A percentile compares a stretch with the other conserved stretches of the same genome.
phyloP scores from a whole-genome alignment of 2,329 filamentous ascomycete species.

The Sporothrix brasiliensis region DNA sequence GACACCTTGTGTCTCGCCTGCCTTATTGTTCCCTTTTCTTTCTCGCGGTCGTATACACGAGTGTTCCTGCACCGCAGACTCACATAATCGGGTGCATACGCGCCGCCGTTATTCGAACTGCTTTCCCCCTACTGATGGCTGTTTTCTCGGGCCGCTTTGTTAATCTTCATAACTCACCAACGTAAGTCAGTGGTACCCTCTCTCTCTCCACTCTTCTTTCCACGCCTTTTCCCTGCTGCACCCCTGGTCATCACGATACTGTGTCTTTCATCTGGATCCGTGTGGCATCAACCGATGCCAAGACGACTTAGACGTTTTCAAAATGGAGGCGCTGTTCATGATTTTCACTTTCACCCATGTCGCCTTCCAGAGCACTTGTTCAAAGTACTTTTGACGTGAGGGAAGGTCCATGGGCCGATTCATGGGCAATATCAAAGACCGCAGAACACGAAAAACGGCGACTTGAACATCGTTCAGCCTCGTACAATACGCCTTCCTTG shows the following conservation, averaged over 20 bases:
- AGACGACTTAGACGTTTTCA: neutral
- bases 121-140: neutral
- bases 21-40: neutral
- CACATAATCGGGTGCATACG: slow-evolving; percentile 10
- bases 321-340: slow-evolving; percentile 18
- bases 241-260: slow-evolving; percentile 2
- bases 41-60: neutral
- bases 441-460: neutral
- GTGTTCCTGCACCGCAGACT: slow-evolving; percentile 9
- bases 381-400: slow-evolving; percentile 6
- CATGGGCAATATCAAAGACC: neutral
- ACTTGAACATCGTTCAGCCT: slow-evolving; percentile 8
- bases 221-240: slow-evolving; percentile 13
- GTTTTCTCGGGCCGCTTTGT: neutral
- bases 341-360: neutral
- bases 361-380: slow-evolving; percentile 11
- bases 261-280: neutral
- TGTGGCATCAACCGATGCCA: neutral
- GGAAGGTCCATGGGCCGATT: slow-evolving; percentile 8
- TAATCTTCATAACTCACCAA: slow-evolving; percentile 4
- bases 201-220: neutral
- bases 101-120: neutral
- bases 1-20: slow-evolving; percentile 1
- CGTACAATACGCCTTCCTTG: neutral
- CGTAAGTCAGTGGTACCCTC: neutral